Evolutionary conservation across 768 basidiomycete species (phyloP).

Genomic region (Rhizopogon vinicolor): DNA sequence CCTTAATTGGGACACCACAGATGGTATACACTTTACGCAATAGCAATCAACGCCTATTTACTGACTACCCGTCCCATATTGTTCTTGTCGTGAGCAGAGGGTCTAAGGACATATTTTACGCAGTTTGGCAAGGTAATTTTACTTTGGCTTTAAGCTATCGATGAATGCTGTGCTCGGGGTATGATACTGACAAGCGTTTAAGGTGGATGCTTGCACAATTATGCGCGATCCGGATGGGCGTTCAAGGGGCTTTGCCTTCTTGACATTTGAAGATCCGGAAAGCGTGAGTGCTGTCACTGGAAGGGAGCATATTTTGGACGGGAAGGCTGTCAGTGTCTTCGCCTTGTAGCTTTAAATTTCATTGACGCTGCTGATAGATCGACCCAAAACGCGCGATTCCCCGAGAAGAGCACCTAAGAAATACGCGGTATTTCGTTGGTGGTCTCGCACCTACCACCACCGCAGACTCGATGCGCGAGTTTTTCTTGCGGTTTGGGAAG

Average conservation of each 20-base stretch:
- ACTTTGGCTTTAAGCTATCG: not conserved
- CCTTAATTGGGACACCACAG: slow-evolving; percentile 88
- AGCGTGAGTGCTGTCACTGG: slow-evolving; percentile 62
- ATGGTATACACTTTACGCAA: slow-evolving; percentile 53
- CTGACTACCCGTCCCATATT: slow-evolving; percentile 20
- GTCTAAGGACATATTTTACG: slow-evolving; percentile 66
- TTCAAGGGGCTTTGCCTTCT: slow-evolving; percentile 80
- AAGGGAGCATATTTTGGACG: slow-evolving; percentile 68
- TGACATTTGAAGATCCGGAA: slow-evolving; percentile 71
- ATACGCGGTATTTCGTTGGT: slow-evolving; percentile 80
- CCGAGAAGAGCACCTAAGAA: slow-evolving; percentile 70
- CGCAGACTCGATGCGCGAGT: slow-evolving; percentile 64
- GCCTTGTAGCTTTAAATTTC: not conserved
- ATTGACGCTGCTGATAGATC: slow-evolving; percentile 43
- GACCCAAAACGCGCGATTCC: slow-evolving; percentile 88
- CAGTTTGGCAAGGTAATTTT: slow-evolving; percentile 68
- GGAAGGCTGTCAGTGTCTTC: slow-evolving; percentile 57
- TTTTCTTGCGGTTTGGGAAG: slow-evolving; percentile 70
- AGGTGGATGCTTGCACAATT: slow-evolving; percentile 79
- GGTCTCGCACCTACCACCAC: slow-evolving; percentile 66
- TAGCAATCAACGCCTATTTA: slow-evolving; percentile 17
- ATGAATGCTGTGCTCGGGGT: not conserved
- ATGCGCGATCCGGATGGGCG: slow-evolving; percentile 77
- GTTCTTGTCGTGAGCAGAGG: slow-evolving; percentile 39
- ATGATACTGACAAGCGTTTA: slow-evolving; percentile 18